Conservation (phyloP, 805 yeast genomes). For the Candida pseudofarinosa region DNA sequence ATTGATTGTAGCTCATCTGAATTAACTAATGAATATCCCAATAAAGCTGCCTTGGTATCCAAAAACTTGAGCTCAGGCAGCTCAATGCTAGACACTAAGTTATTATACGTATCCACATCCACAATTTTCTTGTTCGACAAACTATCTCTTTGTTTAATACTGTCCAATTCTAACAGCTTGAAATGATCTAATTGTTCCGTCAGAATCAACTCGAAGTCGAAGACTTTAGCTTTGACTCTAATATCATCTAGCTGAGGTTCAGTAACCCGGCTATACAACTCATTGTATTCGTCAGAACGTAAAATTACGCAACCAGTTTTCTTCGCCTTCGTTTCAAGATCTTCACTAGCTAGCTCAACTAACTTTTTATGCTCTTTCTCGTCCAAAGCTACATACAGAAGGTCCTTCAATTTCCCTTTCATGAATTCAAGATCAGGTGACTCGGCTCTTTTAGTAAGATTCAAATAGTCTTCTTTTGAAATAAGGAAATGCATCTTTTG, state of each 20-base stretch:
- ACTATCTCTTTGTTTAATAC: not conserved
- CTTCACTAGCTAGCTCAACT: slow-evolving; percentile 5
- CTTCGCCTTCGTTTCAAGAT: slow-evolving; percentile 5
- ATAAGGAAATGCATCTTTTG: slow-evolving; percentile 3
- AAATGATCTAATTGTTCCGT: not conserved
- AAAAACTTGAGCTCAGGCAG: slow-evolving; percentile 20
- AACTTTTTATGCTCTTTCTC: slow-evolving; percentile 6
- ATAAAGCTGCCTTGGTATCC: slow-evolving; percentile 8
- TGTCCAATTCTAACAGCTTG: not conserved
- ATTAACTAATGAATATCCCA: slow-evolving; percentile 3
- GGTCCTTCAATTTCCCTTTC: not conserved
- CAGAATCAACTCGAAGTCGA: not conserved
- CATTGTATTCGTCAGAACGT: slow-evolving; percentile 2
- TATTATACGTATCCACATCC: not conserved
- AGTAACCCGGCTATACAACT: slow-evolving; percentile 3
- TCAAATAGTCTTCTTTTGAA: slow-evolving; percentile 1
- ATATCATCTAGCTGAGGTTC: slow-evolving; percentile 25
- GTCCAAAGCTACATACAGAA: not conserved
- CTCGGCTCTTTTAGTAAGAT: slow-evolving; percentile 4
- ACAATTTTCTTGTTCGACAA: not conserved
- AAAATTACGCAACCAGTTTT: slow-evolving; percentile 3
- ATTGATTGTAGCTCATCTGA: slow-evolving; percentile 6
- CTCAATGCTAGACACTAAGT: slow-evolving; percentile 10
- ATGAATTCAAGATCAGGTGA: slow-evolving; percentile 7
- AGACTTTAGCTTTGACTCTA: slow-evolving; percentile 13